These are phyloP conservation scores for Poa pratensis DNA, from an alignment of 176 grass and related monocot species.

Conservation along the genomic window DNA sequence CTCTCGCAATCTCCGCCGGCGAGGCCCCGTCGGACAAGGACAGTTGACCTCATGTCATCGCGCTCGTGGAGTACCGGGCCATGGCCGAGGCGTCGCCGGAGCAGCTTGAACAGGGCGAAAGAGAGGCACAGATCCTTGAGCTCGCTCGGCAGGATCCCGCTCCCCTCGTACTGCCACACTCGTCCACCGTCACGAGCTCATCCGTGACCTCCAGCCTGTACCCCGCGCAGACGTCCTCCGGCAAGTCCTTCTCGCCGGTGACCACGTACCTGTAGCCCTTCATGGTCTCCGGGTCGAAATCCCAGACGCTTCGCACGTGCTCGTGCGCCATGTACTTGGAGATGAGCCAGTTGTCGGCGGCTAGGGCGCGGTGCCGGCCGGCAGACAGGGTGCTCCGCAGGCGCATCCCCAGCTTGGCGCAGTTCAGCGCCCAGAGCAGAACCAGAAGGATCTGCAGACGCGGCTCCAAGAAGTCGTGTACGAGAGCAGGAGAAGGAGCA, in stretches of 20 bases:
- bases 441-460: background rate
- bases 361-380: background rate
- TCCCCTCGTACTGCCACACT: background rate
- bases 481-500: background rate
- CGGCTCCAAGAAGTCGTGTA: background rate
- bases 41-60: background rate
- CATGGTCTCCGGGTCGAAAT: background rate
- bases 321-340: slow-evolving; percentile 11
- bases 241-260: background rate
- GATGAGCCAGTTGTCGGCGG: slow-evolving; percentile 9
- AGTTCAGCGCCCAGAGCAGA: background rate
- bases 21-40: background rate
- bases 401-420: slow-evolving; percentile 20
- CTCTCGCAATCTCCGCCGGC: background rate
- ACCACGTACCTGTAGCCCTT: slow-evolving; percentile 17
- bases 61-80: background rate
- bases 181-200: slow-evolving; percentile 4
- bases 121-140: slow-evolving; percentile 18
- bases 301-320: background rate
- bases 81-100: background rate
- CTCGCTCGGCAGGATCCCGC: too few relatives aligned
- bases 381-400: background rate
- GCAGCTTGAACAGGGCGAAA: slow-evolving; percentile 33
- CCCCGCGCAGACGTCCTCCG: background rate
- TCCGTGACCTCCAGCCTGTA: background rate